These are phyloP conservation scores for Plectranthus barbatus DNA, from an alignment of 257 asterid genomes.

Conservation along the genomic window DNA sequence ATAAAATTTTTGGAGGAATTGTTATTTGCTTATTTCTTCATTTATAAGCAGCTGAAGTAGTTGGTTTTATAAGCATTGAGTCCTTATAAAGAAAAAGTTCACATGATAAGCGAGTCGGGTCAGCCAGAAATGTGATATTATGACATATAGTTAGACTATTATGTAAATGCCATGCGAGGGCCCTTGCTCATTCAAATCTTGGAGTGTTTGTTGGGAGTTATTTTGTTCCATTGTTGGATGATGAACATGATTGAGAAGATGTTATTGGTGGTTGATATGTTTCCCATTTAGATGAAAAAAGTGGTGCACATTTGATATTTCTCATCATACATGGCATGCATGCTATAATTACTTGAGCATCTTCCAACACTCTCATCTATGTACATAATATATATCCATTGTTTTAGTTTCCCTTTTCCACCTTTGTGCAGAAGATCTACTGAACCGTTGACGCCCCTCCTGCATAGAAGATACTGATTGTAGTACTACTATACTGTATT, in stretches of 20 bases:
- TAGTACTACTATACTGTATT: slow-evolving; percentile 34
- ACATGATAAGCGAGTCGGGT: slow-evolving; percentile 20
- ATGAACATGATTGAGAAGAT: slow-evolving; percentile 26
- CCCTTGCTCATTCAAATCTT: slow-evolving; percentile 14
- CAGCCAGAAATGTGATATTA: slow-evolving; percentile 10
- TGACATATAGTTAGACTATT: not conserved
- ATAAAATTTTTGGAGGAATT: not conserved
- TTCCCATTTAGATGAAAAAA: slow-evolving; percentile 16
- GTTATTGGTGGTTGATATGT: slow-evolving; percentile 25
- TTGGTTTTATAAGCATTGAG: slow-evolving; percentile 21
- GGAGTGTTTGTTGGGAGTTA: slow-evolving; percentile 20
- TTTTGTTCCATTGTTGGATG: slow-evolving; percentile 9
- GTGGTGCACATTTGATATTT: slow-evolving; percentile 22
- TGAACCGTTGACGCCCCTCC: slow-evolving; percentile 31
- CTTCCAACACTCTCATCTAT: slow-evolving; percentile 13
- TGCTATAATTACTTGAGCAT: slow-evolving; percentile 12
- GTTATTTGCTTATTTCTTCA: not conserved
- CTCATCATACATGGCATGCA: slow-evolving; percentile 11
- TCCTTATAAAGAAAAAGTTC: not conserved
- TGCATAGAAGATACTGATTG: slow-evolving; percentile 25
- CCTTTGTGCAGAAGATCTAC: slow-evolving; percentile 38
- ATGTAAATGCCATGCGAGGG: slow-evolving; percentile 16
- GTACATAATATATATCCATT: not conserved
- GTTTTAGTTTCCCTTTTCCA: not conserved
- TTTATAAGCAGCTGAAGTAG: slow-evolving; percentile 13